A percentile compares a stretch with the other conserved stretches of the same genome.
Conservation (phyloP, 352 stramenopile species). For the Globisporangium acanthophoron region DNA sequence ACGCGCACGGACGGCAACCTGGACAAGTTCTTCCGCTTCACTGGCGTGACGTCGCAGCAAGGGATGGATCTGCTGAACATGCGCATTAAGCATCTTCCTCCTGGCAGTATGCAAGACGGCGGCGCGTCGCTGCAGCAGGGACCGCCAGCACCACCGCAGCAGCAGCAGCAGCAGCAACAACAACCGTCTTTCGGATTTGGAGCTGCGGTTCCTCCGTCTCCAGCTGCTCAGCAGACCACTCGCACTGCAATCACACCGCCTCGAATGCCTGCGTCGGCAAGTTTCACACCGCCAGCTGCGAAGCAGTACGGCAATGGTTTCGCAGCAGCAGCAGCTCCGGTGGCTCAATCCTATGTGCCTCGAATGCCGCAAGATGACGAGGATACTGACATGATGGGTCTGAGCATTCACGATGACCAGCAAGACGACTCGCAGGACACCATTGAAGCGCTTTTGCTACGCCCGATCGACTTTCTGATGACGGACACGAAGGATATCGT, state of each 20-base stretch:
- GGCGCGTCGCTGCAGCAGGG: not conserved
- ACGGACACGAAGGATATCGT: slow-evolving; percentile 63
- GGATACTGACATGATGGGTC: slow-evolving; percentile 51
- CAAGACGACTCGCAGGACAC: slow-evolving; percentile 2
- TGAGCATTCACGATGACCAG: slow-evolving; percentile 19
- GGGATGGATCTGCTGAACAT: slow-evolving; percentile 70
- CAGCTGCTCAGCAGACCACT: not conserved
- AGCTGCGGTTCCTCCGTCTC: not conserved
- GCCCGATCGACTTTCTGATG: slow-evolving; percentile 59
- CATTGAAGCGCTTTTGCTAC: slow-evolving; percentile 55
- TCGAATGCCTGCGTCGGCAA: slow-evolving; percentile 15
- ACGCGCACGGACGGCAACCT: slow-evolving; percentile 53
- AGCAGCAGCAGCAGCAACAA: not conserved
- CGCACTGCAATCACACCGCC: slow-evolving; percentile 5
- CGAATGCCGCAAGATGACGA: slow-evolving; percentile 25
- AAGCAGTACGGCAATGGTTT: not conserved
- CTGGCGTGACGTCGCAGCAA: slow-evolving; percentile 70
- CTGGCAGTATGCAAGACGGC: slow-evolving; percentile 25
- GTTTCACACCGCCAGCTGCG: slow-evolving; percentile 10
- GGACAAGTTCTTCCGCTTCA: slow-evolving; percentile 77
- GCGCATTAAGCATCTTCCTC: slow-evolving; percentile 72
- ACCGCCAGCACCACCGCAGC: no score
- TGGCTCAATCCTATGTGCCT: not conserved
- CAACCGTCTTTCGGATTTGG: not conserved
- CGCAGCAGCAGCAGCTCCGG: not conserved